Evolutionary conservation across 2,329 filamentous ascomycete genomes (phyloP), one percentile per base, ranked within the genome.

Genomic region (Xylariomycetidae sp.): DNA sequence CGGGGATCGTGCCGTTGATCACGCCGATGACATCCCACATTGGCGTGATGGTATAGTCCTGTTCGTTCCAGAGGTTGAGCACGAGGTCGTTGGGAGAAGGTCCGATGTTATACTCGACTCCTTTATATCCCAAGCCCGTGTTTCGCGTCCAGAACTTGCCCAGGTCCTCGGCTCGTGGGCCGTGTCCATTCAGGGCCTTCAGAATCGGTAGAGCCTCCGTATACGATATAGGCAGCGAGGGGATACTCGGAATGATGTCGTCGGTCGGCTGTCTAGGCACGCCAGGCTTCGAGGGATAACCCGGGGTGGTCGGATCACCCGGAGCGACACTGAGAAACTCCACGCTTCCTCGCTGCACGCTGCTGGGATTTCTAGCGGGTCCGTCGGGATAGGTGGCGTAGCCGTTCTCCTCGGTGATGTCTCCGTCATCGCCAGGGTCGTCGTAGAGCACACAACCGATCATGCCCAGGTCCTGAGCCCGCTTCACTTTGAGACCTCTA

Each of bases 1-100:
- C 80, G 0, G 80, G 69, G 22, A 92, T 78, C 1, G 83, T 85
- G 8, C 90, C 92, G 50, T 95, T 95, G 57, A 98, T 86, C 28
- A 92, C 70, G 27, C 90, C 90, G 44, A 97, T 90, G 3, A 92
- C 86, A 54, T 98, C 84, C 88, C 88, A 95, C 33, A 90, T 67
- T 4, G 85, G 84, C 0, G 84, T 92, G 1, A 76, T 90, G 11
- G 79, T 77, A 52, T 94, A 92, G 28, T 88, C 77, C 62, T 94
- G 87, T 50, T 88, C 69, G 50, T 90, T 95, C 51, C 74, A 71
- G 25, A 86, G 71, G 53, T 88, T 87, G 34, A 92, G 65, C 1
- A 78, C 77, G 2, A 90, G 54, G 33, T 76, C 62, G 12, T 85
- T 76, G 0, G 89, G 86, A 0, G 87, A 82, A 1, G 88, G 88